Evolutionary conservation across 345 rosid species (phyloP), one percentile per base, ranked within the genome.

Genomic region (Citrus mangshanensis): DNA sequence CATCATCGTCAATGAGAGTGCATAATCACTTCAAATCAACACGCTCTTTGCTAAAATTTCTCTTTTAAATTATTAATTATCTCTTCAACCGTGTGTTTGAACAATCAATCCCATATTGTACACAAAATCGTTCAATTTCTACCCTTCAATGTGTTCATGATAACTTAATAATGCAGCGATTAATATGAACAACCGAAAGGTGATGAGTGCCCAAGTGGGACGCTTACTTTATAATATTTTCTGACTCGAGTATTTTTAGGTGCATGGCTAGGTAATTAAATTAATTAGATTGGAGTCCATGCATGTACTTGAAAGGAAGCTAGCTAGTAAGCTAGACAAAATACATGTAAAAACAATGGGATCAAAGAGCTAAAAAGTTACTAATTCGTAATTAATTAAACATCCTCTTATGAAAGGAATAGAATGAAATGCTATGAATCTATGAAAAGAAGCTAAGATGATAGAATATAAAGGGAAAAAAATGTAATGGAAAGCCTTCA

Each of bases 241-340:
- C 7, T 13, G 35, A 25, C 9, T 35, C 34, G 24, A 59, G 34
- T 35, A 16, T 14, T 6, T 24, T 72, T 27, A 62, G 70, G 78
- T 76, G 72, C 78, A 65, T 51, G 78, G 63, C 35, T 32, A 63
- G 25, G 13, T 40, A 28, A 38, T 9, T 62, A 28, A 25, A 65
- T 49, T 34, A 60, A 30, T 65, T 63, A 18, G 58, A 68, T 30
- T 74, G 51, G 58, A 63, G 49, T 70, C 66, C 76, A 80, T 75
- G 74, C 69, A 72, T 80, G 78, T 65, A 76, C 54, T 49, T 19
- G 32, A 54, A 46, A 63, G 30, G 66, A 65, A 51, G 9, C 34
- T 1, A 51, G 56, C 56, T 65, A 30, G 16, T 32, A 51, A 51
- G 7, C 56, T 65, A 49, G 10, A 49, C 21, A 4, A 37, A 73